A percentile compares a stretch with the other conserved stretches of the same genome.
These are phyloP conservation scores for Alternaria sp. DNA, from an alignment of 2,329 filamentous ascomycete genomes.

Conservation along the genomic window DNA sequence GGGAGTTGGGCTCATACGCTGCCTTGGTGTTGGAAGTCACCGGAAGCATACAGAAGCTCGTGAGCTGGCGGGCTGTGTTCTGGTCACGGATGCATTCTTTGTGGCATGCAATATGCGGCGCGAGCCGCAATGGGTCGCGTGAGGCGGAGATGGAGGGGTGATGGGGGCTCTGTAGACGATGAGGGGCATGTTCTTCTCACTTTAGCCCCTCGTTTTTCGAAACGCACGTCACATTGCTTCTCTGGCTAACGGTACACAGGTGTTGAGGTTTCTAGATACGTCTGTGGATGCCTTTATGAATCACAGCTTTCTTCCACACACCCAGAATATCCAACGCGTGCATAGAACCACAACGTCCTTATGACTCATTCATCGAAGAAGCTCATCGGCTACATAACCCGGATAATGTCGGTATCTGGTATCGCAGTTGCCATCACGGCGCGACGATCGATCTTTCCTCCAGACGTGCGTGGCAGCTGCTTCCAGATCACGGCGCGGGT, in stretches of 20 bases:
- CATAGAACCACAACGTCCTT: neutral
- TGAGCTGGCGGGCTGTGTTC: conserved; percentile 30
- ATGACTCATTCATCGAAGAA: neutral
- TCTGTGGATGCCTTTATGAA: neutral
- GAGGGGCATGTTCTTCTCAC: neutral
- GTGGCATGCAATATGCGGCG: conserved; percentile 16
- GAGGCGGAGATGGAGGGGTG: conserved; percentile 9
- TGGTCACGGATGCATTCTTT: conserved; percentile 13
- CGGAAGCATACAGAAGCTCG: conserved; percentile 29
- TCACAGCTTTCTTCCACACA: neutral
- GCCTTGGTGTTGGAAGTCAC: conserved; percentile 32
- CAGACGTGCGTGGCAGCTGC: neutral
- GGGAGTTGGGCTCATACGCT: conserved; percentile 36
- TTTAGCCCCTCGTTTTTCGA: conserved; percentile 17
- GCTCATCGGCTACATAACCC: neutral
- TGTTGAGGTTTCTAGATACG: neutral
- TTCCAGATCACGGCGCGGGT: neutral
- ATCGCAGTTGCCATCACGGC: neutral
- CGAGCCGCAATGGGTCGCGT: conserved; percentile 20
- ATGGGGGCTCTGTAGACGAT: conserved; percentile 1
- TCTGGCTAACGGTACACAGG: conserved; percentile 14
- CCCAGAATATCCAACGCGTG: neutral
- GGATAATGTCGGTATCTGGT: neutral
- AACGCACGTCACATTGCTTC: conserved; percentile 10
- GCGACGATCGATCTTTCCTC: neutral